These are phyloP conservation scores for Trebouxia sp. DNA, from an alignment of 139 green algal genomes.

Conservation along the genomic window DNA sequence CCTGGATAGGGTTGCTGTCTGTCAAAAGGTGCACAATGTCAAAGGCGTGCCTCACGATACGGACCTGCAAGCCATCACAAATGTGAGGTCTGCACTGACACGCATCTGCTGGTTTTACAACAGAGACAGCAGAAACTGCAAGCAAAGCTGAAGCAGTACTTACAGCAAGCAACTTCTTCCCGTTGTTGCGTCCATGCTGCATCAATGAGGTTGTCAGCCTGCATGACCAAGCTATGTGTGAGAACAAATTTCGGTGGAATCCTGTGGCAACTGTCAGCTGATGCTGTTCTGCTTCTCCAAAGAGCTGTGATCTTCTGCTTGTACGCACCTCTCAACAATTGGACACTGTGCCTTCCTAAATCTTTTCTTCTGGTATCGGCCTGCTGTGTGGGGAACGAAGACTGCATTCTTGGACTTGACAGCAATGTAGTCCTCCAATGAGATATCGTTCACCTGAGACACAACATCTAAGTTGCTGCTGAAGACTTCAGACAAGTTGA, in stretches of 20 bases:
- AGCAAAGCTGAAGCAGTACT: background rate
- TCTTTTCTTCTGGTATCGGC: constrained; percentile 96
- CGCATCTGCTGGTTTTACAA: no score
- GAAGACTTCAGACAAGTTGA: background rate
- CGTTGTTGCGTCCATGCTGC: constrained; percentile 99
- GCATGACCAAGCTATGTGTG: constrained; percentile 29
- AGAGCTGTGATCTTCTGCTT: no score
- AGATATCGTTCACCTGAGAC: constrained; percentile 94
- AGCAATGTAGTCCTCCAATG: constrained; percentile 99
- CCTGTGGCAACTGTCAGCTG: background rate
- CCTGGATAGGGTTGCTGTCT: constrained; percentile 99
- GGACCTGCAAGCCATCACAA: constrained; percentile 50
- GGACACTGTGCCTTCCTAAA: constrained; percentile 99
- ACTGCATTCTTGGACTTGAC: constrained; percentile 95
- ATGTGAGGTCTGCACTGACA: no score
- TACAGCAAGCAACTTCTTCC: constrained; percentile 99
- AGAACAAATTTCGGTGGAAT: no score
- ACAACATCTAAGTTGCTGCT: background rate
- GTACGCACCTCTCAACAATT: constrained; percentile 91
- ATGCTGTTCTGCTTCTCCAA: background rate
- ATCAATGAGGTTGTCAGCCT: constrained; percentile 94
- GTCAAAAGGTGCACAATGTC: constrained; percentile 99
- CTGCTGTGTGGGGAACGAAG: constrained; percentile 97
- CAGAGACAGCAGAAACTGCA: no score
- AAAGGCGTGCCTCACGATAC: constrained; percentile 98